Base-by-base conservation (phyloP, 805 yeast genomes). In the Ogataea siamensis region DNA sequence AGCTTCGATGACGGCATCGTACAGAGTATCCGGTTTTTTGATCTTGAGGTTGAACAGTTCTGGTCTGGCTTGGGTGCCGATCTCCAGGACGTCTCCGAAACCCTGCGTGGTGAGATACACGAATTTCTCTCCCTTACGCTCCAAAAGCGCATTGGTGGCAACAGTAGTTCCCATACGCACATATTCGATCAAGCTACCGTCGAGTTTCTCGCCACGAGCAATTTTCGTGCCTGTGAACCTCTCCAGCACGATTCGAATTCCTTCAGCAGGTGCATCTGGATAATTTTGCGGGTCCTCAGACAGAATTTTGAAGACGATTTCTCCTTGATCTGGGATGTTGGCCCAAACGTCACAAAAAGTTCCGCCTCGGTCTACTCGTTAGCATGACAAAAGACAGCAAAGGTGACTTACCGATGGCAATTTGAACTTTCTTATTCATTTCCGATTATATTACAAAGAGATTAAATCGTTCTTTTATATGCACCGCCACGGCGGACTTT, bases 301-400 rank as follows among this genome's bases (percentile, higher is more conserved):
- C 12, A 53, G 39, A 14, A 53, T 38, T 27, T 53, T 53, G 43
- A 53, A 72, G 38, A 59, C 60, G 6, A 38, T 30, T 37, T 72
- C 76, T 2, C 54, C 60, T 28, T 62, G 60, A 24, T 54, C 58
- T 2, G 74, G 74, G 21, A 70, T 62, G 32, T 60, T 62, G 32
- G 74, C 75, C 38, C 68, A 63, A 24, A 70, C 69, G 47, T 71
- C 76, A 30, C 71, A 64, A 51, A 71, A 71, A 9, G 73, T 68
- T 43, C 74, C 74, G 32, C 74, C 74, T 18, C 54, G 46, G 28
- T 50, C 54, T 43, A 23, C 7, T 4, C 6, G 39, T 42, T 31
- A 42, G 37, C 23, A 6, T 8, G 7, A 10, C 9, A 20, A 10
- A 6, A 8, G 16, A 17, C 7, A 10, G 2, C 12, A 6, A 7